Base-by-base conservation (phyloP, 768 basidiomycete genomes). In the Rhizopogon vesiculosus region DNA sequence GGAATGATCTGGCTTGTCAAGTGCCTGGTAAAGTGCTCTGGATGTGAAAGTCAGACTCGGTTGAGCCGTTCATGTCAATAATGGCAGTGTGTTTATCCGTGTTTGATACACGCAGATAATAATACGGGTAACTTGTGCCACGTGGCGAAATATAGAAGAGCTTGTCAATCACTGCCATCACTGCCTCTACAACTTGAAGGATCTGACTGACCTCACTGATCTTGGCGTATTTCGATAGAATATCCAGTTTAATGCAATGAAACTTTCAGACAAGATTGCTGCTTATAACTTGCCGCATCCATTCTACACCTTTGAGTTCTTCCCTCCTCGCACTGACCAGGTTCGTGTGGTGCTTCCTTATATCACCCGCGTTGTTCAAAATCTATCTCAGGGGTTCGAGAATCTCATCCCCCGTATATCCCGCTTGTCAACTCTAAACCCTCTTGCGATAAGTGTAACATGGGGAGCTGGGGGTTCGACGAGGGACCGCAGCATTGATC, bases 381-480 rank as follows among this genome's bases (percentile, higher is more conserved):
- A 53, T 18, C 25, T 59, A 39, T 31, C 8, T 42, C 70, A 95
- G 85, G 96, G 96, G 49, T 91, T 97, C 64, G 85, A 90, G 64
- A 99, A 99, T 68, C 78, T 99, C 22, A 76, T 93, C 57, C 77
- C 91, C 49, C 91, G 97, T 44, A 91, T 98, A 60, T 82, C 86
- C 29, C 83, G 97, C 48, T 77, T 98, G 55, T 77, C 87, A n/a
- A 64, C 75, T 6, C 76, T 98, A 13, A 74, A 84, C 38, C 93
- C 94, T 6, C 76, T 94, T 6, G 94, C 90, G 22, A 80, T 98
- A 56, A 94, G 87, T 64, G 81, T 98, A 19, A 98, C 97, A 64
- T 98, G 97, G 97, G 97, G 97, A 43, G 96, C 97, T 0, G 96
- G 97, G 9, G 96, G 97, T 2, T 84, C 86, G 7, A 98, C 96